phyloP scores from a whole-genome alignment of 2,329 filamentous ascomycete genomes.

The Phaeomoniella chlamydospora region DNA sequence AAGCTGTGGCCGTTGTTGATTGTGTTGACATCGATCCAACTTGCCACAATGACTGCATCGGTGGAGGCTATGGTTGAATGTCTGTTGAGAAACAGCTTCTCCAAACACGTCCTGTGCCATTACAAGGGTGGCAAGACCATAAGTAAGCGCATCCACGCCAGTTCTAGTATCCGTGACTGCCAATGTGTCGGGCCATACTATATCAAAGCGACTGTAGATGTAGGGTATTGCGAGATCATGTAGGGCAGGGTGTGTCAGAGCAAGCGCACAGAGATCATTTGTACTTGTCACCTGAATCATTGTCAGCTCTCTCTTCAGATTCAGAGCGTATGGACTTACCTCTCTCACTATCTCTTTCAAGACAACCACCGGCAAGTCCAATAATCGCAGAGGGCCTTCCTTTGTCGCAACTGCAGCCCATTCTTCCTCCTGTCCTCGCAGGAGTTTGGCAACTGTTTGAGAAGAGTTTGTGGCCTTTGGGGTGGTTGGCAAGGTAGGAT shows the following conservation, averaged over 20 bases:
- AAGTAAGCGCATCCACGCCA: slow-evolving; percentile 70
- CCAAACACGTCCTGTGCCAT: slow-evolving; percentile 53
- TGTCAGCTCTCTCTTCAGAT: slow-evolving; percentile 3
- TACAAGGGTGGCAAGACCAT: slow-evolving; percentile 65
- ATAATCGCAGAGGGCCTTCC: slow-evolving; percentile 45
- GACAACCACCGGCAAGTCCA: slow-evolving; percentile 67
- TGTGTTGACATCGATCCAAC: slow-evolving; percentile 8
- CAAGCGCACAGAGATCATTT: slow-evolving; percentile 66
- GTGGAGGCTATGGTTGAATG: slow-evolving; percentile 5
- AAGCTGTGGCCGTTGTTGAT: slow-evolving; percentile 1
- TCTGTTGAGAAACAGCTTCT: slow-evolving; percentile 27
- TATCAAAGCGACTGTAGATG: slow-evolving; percentile 76
- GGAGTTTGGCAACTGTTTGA: slow-evolving; percentile 7
- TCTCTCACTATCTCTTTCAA: slow-evolving; percentile 68
- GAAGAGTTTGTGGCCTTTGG: background rate
- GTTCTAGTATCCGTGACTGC: slow-evolving; percentile 49
- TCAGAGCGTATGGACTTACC: slow-evolving; percentile 31
- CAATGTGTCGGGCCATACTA: slow-evolving; percentile 68
- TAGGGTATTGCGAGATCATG: slow-evolving; percentile 61
- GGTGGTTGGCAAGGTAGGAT: background rate
- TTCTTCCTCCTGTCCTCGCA: slow-evolving; percentile 11
- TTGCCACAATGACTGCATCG: slow-evolving; percentile 18
- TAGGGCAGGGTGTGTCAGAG: slow-evolving; percentile 62
- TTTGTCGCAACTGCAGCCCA: slow-evolving; percentile 17
- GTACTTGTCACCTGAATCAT: slow-evolving; percentile 56